Conservation (phyloP, 2,329 filamentous ascomycete species). For the Paraconiothyrium brasiliense region DNA sequence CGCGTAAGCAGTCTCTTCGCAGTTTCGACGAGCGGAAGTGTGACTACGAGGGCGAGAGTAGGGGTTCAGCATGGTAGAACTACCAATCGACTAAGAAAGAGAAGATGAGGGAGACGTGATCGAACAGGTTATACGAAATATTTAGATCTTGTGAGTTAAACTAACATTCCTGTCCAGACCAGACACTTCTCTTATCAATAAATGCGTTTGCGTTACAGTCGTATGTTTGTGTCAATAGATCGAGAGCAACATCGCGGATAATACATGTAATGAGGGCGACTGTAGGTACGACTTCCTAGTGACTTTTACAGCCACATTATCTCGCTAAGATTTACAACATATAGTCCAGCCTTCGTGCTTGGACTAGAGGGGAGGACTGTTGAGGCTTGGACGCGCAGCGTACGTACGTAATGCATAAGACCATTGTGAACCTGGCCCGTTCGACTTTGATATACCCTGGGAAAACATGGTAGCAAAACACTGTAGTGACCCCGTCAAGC, state of each 20-base stretch:
- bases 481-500: not conserved
- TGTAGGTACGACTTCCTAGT: not conserved
- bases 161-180: too few relatives aligned
- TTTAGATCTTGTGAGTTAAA: too few relatives aligned
- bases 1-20: not conserved
- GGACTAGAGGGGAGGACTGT: not conserved
- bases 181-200: too few relatives aligned
- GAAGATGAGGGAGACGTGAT: not conserved
- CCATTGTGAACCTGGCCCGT: not conserved
- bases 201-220: too few relatives aligned
- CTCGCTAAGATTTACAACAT: not conserved
- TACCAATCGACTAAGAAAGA: too few relatives aligned
- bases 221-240: too few relatives aligned
- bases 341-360: not conserved
- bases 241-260: too few relatives aligned
- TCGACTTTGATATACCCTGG: not conserved
- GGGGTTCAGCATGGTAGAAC: not conserved
- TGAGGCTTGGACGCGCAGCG: not conserved
- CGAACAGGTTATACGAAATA: too few relatives aligned
- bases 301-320: not conserved
- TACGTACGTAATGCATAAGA: not conserved
- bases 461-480: not conserved
- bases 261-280: not conserved
- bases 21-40: not conserved
- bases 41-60: not conserved